Percentiles rank a stretch among this genome's conserved stretches.
Evolutionary conservation across 2,329 filamentous ascomycete genomes (phyloP).

Genomic region (Parastagonospora avenae): DNA sequence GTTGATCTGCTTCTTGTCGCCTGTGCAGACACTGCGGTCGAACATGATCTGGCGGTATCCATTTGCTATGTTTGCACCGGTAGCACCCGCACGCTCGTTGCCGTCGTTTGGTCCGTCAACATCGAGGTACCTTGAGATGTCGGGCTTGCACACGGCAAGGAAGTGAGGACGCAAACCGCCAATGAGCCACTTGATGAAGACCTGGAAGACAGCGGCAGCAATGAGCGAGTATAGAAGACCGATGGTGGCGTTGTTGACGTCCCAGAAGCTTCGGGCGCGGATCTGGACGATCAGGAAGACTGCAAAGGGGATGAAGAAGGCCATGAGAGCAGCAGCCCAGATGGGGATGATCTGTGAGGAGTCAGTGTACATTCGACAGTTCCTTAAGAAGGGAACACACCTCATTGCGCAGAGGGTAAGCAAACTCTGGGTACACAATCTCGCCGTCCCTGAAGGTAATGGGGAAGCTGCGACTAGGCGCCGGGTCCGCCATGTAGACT

Average conservation of each 20-base stretch:
- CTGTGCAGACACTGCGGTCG: constrained; percentile 72
- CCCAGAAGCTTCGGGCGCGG: constrained; percentile 59
- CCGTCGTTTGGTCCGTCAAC: constrained; percentile 21
- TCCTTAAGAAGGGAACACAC: not conserved
- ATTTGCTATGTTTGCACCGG: constrained; percentile 49
- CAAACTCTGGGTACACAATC: constrained; percentile 71
- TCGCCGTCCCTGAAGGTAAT: constrained; percentile 70
- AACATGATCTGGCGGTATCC: constrained; percentile 69
- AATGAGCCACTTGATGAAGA: constrained; percentile 76
- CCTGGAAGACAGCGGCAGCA: constrained; percentile 74
- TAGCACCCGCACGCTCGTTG: constrained; percentile 54
- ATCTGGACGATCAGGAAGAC: constrained; percentile 71
- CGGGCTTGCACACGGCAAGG: constrained; percentile 71
- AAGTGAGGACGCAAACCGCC: constrained; percentile 62
- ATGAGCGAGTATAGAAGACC: constrained; percentile 74
- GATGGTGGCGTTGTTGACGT: constrained; percentile 70
- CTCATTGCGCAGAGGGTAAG: constrained; percentile 71
- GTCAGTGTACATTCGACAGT: not conserved
- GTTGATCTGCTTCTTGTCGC: constrained; percentile 67
- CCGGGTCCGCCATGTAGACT: constrained; percentile 69
- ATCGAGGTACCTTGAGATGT: constrained; percentile 50
- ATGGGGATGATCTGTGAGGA: constrained; percentile 59
- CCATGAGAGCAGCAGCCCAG: constrained; percentile 71
- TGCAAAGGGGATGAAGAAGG: constrained; percentile 67
- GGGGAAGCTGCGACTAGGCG: constrained; percentile 71